Evolutionary conservation across 2,329 filamentous ascomycete genomes (phyloP).

Genomic region (Pseudogymnoascus sp.): DNA sequence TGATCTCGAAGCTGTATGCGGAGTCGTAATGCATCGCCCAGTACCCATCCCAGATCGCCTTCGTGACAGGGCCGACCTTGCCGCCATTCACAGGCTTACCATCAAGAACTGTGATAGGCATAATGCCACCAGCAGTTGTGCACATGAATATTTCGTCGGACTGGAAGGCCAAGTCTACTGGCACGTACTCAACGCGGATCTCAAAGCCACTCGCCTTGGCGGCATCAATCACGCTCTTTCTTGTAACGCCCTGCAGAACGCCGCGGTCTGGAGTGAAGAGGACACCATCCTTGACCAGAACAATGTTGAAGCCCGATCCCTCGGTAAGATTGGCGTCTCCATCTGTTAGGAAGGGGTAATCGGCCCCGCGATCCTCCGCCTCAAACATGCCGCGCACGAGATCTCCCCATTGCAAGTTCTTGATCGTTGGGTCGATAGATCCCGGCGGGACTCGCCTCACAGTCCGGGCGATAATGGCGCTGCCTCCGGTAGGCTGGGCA

Average conservation of each 20-base stretch:
- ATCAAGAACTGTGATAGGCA: constrained; percentile 44
- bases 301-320: constrained; percentile 43
- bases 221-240: constrained; percentile 41
- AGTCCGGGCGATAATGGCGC: constrained; percentile 38
- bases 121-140: constrained; percentile 46
- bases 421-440: constrained; percentile 43
- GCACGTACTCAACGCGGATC: constrained; percentile 35
- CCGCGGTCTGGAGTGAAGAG: constrained; percentile 42
- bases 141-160: constrained; percentile 46
- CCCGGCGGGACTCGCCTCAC: constrained; percentile 39
- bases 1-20: constrained; percentile 30
- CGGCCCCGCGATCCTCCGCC: constrained; percentile 38
- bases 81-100: constrained; percentile 35
- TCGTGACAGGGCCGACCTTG: constrained; percentile 39
- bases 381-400: constrained; percentile 39
- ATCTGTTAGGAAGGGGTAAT: constrained; percentile 44
- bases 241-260: constrained; percentile 41
- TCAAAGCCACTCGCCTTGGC: constrained; percentile 30
- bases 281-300: constrained; percentile 37
- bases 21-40: constrained; percentile 41
- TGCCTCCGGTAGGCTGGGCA: constrained; percentile 34
- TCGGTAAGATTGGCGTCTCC: constrained; percentile 43
- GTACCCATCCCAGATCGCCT: constrained; percentile 43
- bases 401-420: constrained; percentile 47
- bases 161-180: constrained; percentile 34